These are phyloP conservation scores for Quercus engelmannii DNA, from an alignment of 306 rosid species.

Conservation along the genomic window DNA sequence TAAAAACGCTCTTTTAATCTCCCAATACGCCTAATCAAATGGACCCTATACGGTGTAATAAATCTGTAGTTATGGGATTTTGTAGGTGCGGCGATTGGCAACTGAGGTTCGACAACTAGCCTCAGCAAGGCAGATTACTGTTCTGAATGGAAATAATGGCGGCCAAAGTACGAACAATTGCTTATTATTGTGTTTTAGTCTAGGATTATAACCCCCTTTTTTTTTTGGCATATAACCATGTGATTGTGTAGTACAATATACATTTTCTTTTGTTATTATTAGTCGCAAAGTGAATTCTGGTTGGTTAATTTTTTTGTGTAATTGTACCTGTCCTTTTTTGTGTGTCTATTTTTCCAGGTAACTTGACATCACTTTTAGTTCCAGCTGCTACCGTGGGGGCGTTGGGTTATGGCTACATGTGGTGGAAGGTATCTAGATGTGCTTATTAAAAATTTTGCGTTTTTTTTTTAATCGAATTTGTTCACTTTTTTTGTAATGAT, in stretches of 20 bases:
- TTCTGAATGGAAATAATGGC: conserved; percentile 64
- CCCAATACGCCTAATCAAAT: too few species aligned
- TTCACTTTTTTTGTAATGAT: neutral
- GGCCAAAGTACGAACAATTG: conserved; percentile 32
- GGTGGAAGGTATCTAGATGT: conserved; percentile 72
- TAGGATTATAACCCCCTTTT: neutral
- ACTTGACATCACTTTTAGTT: conserved; percentile 58
- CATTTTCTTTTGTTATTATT: too few species aligned
- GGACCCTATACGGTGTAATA: neutral
- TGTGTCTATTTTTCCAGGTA: conserved; percentile 45
- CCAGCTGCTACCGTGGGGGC: conserved; percentile 86
- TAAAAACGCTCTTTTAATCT: too few species aligned
- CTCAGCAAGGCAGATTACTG: conserved; percentile 48
- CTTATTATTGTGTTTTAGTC: neutral
- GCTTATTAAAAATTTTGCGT: neutral
- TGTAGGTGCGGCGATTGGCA: conserved; percentile 74
- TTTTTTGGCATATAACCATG: neutral
- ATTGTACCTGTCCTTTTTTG: neutral
- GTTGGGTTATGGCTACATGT: conserved; percentile 90
- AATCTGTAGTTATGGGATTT: conserved; percentile 13
- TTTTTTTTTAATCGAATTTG: neutral
- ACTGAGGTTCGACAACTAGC: conserved; percentile 55
- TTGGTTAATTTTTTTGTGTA: neutral
- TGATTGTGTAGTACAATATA: neutral
- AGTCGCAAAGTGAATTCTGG: neutral